These are phyloP conservation scores for Solanum raphanifolium DNA, from an alignment of 257 asterid genomes.

Conservation along the genomic window DNA sequence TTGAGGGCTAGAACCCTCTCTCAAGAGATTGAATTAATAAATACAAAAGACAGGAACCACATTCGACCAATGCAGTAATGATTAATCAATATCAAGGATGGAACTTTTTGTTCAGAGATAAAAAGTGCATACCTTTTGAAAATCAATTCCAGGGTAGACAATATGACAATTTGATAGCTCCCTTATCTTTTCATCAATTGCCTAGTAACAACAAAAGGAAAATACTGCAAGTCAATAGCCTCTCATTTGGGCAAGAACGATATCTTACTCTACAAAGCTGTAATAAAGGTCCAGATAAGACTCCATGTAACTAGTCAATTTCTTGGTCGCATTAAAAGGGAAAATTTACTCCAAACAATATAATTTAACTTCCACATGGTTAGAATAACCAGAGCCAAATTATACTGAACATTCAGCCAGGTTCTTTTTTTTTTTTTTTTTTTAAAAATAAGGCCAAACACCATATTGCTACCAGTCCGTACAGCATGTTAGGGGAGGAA, in stretches of 20 bases:
- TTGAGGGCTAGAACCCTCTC: not conserved
- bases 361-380: not conserved
- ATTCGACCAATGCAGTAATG: not conserved
- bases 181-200: slow-evolving; percentile 90
- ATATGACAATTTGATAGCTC: slow-evolving; percentile 98
- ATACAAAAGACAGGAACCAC: not conserved
- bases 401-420: not conserved
- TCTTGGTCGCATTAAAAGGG: not conserved
- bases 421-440: not conserved
- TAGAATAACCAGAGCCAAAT: not conserved
- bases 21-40: not conserved
- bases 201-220: slow-evolving; percentile 33
- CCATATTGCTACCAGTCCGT: not conserved
- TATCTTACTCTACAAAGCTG: not conserved
- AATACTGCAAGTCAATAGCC: not conserved
- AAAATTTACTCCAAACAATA: not conserved
- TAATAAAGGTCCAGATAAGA: not conserved
- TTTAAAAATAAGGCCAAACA: not conserved
- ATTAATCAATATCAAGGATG: not conserved
- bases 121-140: slow-evolving; percentile 68
- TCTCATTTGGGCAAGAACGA: not conserved
- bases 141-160: slow-evolving; percentile 85
- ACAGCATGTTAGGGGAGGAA: not conserved
- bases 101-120: slow-evolving; percentile 2
- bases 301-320: not conserved